These are phyloP conservation scores for Grosmannia huntii DNA, from an alignment of 2,329 filamentous ascomycete genomes.

Conservation along the genomic window DNA sequence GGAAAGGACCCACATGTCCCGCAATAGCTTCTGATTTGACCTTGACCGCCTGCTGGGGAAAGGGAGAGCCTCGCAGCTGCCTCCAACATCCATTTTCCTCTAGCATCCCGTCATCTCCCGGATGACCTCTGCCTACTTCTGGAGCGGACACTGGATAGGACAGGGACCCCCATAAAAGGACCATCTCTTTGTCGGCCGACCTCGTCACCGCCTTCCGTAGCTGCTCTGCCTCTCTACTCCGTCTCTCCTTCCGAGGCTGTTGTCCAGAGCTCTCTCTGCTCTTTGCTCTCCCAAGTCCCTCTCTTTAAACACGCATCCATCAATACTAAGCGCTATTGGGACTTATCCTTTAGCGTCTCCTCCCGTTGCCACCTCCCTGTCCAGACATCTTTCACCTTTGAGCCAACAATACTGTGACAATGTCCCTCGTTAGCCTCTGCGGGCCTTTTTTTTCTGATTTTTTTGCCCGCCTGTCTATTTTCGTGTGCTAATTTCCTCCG, in stretches of 20 bases:
- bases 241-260: background rate
- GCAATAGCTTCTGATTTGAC: background rate
- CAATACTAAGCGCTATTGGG: conserved; percentile 7
- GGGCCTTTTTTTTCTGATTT: background rate
- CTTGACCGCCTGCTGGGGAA: background rate
- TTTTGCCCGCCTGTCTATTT: background rate
- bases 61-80: background rate
- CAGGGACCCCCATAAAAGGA: background rate
- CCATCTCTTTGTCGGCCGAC: background rate
- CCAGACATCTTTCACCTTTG: background rate
- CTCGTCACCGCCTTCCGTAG: background rate
- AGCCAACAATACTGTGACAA: background rate
- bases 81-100: background rate
- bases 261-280: background rate
- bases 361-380: background rate
- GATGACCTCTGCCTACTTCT: background rate
- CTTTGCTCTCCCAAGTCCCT: no score
- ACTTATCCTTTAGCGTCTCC: background rate
- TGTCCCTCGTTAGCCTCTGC: background rate
- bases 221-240: background rate
- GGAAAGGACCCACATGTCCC: background rate
- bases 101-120: conserved; percentile 3
- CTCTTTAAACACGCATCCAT: no score
- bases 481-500: background rate
- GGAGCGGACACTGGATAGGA: no score